phyloP scores from a whole-genome alignment of 2,329 filamentous ascomycete species.

The Cordyceps pruinosa region DNA sequence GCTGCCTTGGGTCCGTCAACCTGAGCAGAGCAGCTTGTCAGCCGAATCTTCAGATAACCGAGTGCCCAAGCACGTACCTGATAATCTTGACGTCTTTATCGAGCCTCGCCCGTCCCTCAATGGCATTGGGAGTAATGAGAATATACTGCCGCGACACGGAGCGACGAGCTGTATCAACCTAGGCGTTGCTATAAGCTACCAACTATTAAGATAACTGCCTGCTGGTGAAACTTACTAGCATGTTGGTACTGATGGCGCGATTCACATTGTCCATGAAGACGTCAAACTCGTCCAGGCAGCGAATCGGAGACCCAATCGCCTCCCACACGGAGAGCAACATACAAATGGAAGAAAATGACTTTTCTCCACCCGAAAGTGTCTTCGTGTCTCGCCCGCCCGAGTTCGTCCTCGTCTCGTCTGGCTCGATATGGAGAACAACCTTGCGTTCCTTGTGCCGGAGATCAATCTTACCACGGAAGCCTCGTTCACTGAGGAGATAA shows the following conservation, averaged over 20 bases:
- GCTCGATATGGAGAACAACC: constrained; percentile 71
- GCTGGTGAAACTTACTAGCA: constrained; percentile 61
- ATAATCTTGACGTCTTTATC: constrained; percentile 72
- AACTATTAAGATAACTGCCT: neutral
- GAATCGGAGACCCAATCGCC: constrained; percentile 90
- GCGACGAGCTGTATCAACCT: constrained; percentile 77
- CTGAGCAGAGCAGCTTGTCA: constrained; percentile 30
- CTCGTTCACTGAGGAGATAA: constrained; percentile 81
- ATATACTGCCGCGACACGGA: constrained; percentile 92
- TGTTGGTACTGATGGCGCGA: constrained; percentile 82
- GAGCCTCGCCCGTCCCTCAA: constrained; percentile 51
- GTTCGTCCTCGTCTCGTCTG: constrained; percentile 61
- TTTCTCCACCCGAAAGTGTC: constrained; percentile 91
- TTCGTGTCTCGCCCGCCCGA: constrained; percentile 74
- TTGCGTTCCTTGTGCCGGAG: constrained; percentile 69
- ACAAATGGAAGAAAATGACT: constrained; percentile 96
- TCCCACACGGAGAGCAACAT: constrained; percentile 92
- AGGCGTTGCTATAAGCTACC: neutral
- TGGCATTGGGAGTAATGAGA: constrained; percentile 88
- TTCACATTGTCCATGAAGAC: constrained; percentile 99
- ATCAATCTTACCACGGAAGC: constrained; percentile 74
- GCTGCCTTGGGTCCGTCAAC: constrained; percentile 53
- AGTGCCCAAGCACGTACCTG: constrained; percentile 42
- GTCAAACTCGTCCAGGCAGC: constrained; percentile 96
- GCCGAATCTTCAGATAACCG: constrained; percentile 1